phyloP scores from a whole-genome alignment of 192 early-diverging fungal species.

The Entomortierella lignicola region DNA sequence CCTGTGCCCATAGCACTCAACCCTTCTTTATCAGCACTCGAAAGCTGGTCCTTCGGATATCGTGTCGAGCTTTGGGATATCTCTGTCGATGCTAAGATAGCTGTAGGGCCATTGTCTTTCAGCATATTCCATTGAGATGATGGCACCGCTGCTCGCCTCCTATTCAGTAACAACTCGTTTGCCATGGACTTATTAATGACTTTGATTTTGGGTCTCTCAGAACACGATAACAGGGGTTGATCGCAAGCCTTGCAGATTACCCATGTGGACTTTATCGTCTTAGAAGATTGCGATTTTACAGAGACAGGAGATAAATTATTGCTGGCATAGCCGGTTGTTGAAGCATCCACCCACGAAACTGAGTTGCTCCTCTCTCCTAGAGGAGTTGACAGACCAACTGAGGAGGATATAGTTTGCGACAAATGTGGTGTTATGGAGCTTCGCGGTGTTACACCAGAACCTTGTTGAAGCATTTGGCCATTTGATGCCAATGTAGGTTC shows the following conservation, averaged over 20 bases:
- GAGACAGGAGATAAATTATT: background rate
- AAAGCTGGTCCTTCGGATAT: too few relatives aligned
- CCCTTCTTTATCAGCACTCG: too few relatives aligned
- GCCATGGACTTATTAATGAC: constrained; percentile 23
- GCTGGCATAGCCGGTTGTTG: background rate
- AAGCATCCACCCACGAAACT: background rate
- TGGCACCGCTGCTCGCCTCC: background rate
- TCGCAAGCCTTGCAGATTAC: constrained; percentile 20
- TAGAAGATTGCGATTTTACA: background rate
- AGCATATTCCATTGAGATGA: too few relatives aligned
- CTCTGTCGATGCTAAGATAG: background rate
- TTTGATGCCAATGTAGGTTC: too few relatives aligned
- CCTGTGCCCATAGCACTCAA: background rate
- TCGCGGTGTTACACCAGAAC: too few relatives aligned
- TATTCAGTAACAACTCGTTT: constrained; percentile 1
- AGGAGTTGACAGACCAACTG: too few relatives aligned
- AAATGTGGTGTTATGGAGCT: too few relatives aligned
- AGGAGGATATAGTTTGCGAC: too few relatives aligned
- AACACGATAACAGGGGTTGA: constrained; percentile 3
- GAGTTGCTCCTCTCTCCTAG: too few relatives aligned
- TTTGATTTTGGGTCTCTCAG: constrained; percentile 22
- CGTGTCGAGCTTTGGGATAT: background rate
- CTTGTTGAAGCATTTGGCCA: too few relatives aligned
- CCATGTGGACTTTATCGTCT: background rate
- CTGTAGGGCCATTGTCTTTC: background rate